Percentiles rank a stretch among this genome's conserved stretches.
Evolutionary conservation across 1,139 yeast genomes (phyloP).

Genomic region (Blastobotrys malaysiensis): DNA sequence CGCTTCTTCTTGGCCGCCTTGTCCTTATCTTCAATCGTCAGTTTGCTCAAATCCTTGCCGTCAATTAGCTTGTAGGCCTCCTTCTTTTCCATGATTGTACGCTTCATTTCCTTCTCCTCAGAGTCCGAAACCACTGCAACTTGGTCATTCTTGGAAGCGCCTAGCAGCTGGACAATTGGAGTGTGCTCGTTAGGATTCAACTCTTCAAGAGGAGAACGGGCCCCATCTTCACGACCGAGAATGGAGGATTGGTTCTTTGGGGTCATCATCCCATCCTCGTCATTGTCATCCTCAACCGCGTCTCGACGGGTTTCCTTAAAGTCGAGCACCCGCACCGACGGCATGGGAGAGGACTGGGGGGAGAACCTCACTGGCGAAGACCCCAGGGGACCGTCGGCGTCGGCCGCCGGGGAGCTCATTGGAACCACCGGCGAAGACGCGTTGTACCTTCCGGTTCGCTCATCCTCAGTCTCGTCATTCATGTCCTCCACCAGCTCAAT

Average conservation of each 20-base stretch:
- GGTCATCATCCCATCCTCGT: background rate
- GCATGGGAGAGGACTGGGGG: background rate
- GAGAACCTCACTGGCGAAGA: background rate
- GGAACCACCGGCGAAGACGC: background rate
- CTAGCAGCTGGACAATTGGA: background rate
- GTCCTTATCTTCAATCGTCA: background rate
- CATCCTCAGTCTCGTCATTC: slow-evolving; percentile 34
- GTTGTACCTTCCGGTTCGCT: slow-evolving; percentile 11
- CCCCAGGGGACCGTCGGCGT: background rate
- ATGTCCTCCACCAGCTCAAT: slow-evolving; percentile 46
- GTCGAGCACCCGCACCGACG: background rate
- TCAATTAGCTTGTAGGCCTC: background rate
- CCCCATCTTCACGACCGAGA: background rate
- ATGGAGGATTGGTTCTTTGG: background rate
- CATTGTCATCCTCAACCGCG: background rate
- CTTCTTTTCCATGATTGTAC: background rate
- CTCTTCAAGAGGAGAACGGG: background rate
- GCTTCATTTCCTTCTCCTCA: background rate
- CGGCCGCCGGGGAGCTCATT: background rate
- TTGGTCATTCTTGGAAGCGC: too few species aligned
- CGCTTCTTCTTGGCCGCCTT: slow-evolving; percentile 6
- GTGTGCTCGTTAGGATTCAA: background rate
- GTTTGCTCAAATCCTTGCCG: background rate
- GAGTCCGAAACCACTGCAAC: too few species aligned
- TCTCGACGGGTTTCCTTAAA: background rate